Evolutionary conservation across 148 eudicot genomes (phyloP).

Genomic region (Rhododendron kiyosumense): DNA sequence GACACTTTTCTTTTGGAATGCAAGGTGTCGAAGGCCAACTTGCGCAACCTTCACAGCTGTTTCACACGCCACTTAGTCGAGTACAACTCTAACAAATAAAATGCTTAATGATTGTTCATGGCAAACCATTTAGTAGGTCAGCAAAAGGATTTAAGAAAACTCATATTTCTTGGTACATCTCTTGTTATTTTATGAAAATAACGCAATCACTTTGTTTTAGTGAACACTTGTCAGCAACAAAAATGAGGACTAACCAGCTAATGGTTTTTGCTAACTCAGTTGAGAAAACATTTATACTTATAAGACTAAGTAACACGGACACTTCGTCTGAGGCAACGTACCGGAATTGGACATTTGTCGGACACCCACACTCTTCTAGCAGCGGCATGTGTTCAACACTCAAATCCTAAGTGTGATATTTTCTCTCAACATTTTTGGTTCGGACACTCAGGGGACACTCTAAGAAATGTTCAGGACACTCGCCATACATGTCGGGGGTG

Average conservation of each 20-base stretch:
- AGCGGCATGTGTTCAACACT: neutral
- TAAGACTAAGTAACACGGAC: neutral
- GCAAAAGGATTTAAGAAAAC: neutral
- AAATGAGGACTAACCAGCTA: neutral
- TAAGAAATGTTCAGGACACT: neutral
- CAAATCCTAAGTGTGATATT: neutral
- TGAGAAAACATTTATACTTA: neutral
- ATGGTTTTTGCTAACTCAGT: neutral
- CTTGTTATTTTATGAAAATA: neutral
- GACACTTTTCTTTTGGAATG: no score
- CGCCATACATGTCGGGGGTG: neutral
- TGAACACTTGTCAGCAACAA: neutral
- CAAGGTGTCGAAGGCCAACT: neutral
- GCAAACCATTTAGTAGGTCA: neutral
- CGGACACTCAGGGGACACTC: neutral
- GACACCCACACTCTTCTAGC: neutral
- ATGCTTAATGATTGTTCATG: neutral
- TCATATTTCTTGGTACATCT: neutral
- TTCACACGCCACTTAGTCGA: no score
- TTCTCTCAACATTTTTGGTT: neutral
- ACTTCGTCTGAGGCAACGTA: neutral
- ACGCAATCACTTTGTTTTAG: neutral
- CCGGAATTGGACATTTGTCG: neutral
- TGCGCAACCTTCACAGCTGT: no score
- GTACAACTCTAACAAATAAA: neutral